Evolutionary conservation across 2,329 filamentous ascomycete genomes (phyloP), one percentile per base, ranked within the genome.

Genomic region (Penicillium sp.): DNA sequence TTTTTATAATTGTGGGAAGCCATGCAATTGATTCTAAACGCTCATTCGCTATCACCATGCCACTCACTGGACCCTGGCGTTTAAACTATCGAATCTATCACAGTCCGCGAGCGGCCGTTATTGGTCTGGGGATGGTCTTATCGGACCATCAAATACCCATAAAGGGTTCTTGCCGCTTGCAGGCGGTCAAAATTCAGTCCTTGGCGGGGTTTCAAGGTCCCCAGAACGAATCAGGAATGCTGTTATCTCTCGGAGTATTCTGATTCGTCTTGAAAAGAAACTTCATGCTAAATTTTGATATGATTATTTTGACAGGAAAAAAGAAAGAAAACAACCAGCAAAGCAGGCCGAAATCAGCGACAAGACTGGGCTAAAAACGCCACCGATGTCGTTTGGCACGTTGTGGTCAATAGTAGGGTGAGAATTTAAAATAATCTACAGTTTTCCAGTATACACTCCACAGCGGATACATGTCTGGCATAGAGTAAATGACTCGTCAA

Each of bases 351-450:
- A 1, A 25, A 50, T 29, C 35, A 37, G 48, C 29, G 40, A 37
- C 47, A 49, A 58, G 27, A 18, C 25, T 31, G 26, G 49, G 41
- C 59, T 59, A 63, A 58, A 58, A 61, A 60, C 63, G 63, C 63
- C 63, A 65, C 63, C 60, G 59, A 65, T 64, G 60, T 61, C 58
- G 56, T 46, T 52, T 50, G 51, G 56, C 55, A 64, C 51, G 57
- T 59, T 62, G 56, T 47, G 52, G 54, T 51, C 46, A 45, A 55
- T 27, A 15, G n/a, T 12, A 42, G 11, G n/a, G 29, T 26, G 22
- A 23, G 33, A 48, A 35, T 37, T 48, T 35, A 25, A 47, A 48
- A 35, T 48, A 14, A 37, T 48, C 20, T 49, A 37, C 14, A 22
- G 35, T 12, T 9, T 20, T 20, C n/a, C 35, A 40, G 37, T 22